Base-by-base conservation (phyloP, 1,284 basidiomycete species). In the Neonothopanus nambi region DNA sequence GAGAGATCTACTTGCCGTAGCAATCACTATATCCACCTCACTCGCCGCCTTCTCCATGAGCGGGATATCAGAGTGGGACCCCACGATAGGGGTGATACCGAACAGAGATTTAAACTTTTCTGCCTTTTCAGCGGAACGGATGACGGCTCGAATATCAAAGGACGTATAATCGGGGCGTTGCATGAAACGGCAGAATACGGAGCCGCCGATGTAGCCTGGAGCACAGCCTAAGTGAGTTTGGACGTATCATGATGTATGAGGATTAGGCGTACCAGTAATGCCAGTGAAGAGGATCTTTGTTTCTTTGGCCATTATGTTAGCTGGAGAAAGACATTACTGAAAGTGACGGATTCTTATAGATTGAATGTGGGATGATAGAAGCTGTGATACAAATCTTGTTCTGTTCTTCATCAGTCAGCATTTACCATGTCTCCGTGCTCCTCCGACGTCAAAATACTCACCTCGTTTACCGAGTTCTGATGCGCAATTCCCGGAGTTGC, bases 201-300 rank as follows among this genome's bases (percentile, higher is more conserved):
- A 56, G 23, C 77, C 76, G 20, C 77, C 76, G 48, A 77, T 67
- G 52, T 74, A 76, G 17, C 74, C 74, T 73, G 57, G n/a, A n/a
- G 15, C 52, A 52, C 38, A 17, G 23, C 41, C n/a, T 20, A 35
- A 17, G 30, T 23, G 24, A 18, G 6, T 20, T 11, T n/a, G 15
- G 21, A 49, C 23, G 13, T 15, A n/a, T n/a, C n/a, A n/a, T n/a
- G n/a, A n/a, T 20, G 24, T 8, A 23, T 3, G 48, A 18, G 45
- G 36, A 21, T 41, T 9, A 20, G 47, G 21, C 18, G 8, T 40
- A 49, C 55, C 55, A 5, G 55, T 56, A 20, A 52, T 42, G n/a
- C 55, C 55, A 40, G 55, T 56, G 18, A 56, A 33, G n/a, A 56
- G 55, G 28, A 56, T 43, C 30, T 49, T 56, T n/a, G 46, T 52